Conservation (phyloP, 2,329 filamentous ascomycete genomes). For the Aschersonia sp. region DNA sequence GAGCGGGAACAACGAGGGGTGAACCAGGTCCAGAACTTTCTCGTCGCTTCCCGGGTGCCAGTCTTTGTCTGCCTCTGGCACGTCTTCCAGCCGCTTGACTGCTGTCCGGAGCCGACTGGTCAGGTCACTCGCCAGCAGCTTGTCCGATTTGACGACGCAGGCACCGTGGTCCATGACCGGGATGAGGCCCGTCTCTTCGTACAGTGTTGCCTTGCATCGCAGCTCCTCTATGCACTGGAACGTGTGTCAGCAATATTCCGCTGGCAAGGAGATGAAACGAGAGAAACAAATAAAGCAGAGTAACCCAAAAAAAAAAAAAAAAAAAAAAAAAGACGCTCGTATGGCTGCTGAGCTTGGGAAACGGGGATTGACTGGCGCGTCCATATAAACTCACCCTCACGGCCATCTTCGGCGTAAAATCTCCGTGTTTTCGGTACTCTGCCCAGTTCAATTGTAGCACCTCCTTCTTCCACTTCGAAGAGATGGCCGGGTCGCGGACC, state of each 20-base stretch:
- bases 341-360: too few relatives aligned
- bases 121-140: constrained; percentile 10
- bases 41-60: constrained; percentile 45
- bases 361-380: background rate
- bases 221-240: constrained; percentile 17
- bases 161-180: constrained; percentile 12
- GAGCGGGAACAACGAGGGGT: constrained; percentile 49
- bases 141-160: constrained; percentile 21
- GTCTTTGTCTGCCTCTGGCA: constrained; percentile 34
- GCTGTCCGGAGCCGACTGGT: constrained; percentile 23
- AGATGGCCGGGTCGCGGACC: constrained; percentile 11
- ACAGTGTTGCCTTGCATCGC: constrained; percentile 15
- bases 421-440: constrained; percentile 7
- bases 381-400: constrained; percentile 10
- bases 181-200: constrained; percentile 16
- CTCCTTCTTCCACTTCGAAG: constrained; percentile 15
- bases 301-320: too few relatives aligned
- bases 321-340: too few relatives aligned
- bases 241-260: background rate
- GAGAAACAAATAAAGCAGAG: too few relatives aligned
- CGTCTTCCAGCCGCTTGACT: constrained; percentile 32
- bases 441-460: constrained; percentile 15
- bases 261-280: too few relatives aligned
- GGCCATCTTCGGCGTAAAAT: constrained; percentile 16
- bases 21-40: constrained; percentile 45